Evolutionary conservation across 192 early-diverging fungal genomes (phyloP), one percentile per base, ranked within the genome.

Genomic region (Jimgerdemannia flammicorona): DNA sequence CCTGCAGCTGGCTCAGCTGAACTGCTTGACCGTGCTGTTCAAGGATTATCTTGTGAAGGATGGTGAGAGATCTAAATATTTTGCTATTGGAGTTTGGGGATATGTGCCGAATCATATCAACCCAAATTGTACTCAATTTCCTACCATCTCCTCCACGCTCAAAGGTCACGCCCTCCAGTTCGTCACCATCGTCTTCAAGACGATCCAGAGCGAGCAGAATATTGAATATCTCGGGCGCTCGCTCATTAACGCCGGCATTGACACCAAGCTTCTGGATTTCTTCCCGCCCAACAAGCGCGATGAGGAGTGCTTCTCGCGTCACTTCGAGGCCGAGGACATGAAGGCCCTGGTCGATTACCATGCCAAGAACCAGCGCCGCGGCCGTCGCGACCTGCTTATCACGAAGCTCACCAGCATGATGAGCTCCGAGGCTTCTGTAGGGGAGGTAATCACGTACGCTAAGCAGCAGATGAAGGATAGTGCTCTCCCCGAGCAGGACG

Each of bases 1-100:
- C 70, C 85, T 77, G 64, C 88, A 91, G 64, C 85, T 95, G 66
- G 84, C 93, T 54, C 84, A 89, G 18, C 81, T 95, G 71, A 87
- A 87, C 69, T 91, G 95, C 7, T 87, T 98, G 72, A 87, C 81
- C 54, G 87, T 88, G 64, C 80, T 97, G 72, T 89, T 94, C 76
- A 96, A 96, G 85, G 97, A 98, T 75, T 95, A 98, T 79, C 87
- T 98, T 79, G 94, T 96, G 77, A 96, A 95, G 85, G 95, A 97
- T 77, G 91, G 91, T 86, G 86, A 74, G 77, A 41, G 17, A 20
- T 64, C 11, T 18, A 29, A 29, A 29, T 29, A 29, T 29, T 29
- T 29, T 29, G 29, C 29, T 29, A 29, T 29, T 29, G 29, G 29
- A 29, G 29, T 29, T 29, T 29, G 1, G 29, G 29, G 29, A 65